These are phyloP conservation scores for Haematococcus sp. DNA, from an alignment of 139 green algal genomes.

Conservation along the genomic window DNA sequence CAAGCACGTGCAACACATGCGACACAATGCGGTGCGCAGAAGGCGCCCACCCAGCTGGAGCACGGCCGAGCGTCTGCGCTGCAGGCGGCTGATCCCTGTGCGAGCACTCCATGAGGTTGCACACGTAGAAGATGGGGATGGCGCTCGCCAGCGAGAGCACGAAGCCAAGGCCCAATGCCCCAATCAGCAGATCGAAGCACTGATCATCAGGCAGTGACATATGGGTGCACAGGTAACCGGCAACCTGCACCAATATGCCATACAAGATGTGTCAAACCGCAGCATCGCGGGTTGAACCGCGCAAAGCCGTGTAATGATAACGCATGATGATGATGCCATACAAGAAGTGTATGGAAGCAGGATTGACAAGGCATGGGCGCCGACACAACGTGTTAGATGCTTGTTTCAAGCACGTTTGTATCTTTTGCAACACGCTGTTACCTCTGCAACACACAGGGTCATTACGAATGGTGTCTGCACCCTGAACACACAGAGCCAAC, in stretches of 20 bases:
- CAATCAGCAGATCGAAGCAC: constrained; percentile 35
- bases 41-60: no score
- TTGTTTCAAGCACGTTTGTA: background rate
- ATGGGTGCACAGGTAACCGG: constrained; percentile 19
- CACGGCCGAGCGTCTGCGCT: no score
- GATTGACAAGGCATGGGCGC: background rate
- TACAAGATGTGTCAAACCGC: background rate
- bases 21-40: no score
- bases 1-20: no score
- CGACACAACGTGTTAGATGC: background rate
- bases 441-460: no score
- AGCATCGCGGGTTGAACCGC: background rate
- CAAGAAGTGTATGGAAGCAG: background rate
- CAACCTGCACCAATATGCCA: background rate
- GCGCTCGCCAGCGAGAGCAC: constrained; percentile 4
- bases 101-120: constrained; percentile 14
- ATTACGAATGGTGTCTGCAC: no score
- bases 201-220: constrained; percentile 23
- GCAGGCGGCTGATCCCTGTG: background rate
- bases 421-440: no score
- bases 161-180: constrained; percentile 10
- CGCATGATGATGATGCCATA: background rate
- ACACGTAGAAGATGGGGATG: constrained; percentile 12
- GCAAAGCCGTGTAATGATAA: background rate
- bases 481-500: no score